Conservation (phyloP, 805 yeast genomes). For the Starmerella apis region DNA sequence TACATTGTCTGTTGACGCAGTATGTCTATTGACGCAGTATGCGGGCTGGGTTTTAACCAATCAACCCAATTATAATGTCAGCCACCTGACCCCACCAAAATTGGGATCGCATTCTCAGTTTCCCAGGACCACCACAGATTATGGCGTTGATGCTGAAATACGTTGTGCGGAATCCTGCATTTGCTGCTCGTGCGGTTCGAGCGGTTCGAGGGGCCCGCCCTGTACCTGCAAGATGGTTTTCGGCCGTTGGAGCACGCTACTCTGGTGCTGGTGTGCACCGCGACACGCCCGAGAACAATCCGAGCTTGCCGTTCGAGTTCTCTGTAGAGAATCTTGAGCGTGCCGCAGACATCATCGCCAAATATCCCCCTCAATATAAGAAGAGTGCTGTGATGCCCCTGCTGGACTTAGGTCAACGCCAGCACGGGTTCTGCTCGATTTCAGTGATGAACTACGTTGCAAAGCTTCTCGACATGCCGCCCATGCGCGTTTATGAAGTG, state of each 20-base stretch:
- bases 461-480: conserved; percentile 73
- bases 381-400: conserved; percentile 84
- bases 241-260: conserved; percentile 5
- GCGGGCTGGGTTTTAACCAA: conserved; percentile 5
- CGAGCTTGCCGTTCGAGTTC: conserved; percentile 61
- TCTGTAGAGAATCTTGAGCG: conserved; percentile 49
- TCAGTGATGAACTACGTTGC: conserved; percentile 87
- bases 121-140: neutral
- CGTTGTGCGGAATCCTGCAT: neutral
- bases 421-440: conserved; percentile 73
- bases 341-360: conserved; percentile 64
- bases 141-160: neutral
- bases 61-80: conserved; percentile 10
- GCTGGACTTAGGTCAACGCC: conserved; percentile 78
- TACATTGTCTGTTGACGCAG: no score
- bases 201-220: neutral
- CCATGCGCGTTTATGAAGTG: conserved; percentile 88
- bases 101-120: neutral
- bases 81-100: conserved; percentile 6
- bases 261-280: conserved; percentile 46
- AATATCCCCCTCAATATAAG: conserved; percentile 78
- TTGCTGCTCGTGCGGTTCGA: neutral
- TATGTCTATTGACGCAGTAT: no score
- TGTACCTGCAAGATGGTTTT: neutral
- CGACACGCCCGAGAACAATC: conserved; percentile 58